Percentiles rank a stretch among this genome's conserved stretches.
phyloP scores from a whole-genome alignment of 2,329 filamentous ascomycete species.

The Fusarium virguliforme region DNA sequence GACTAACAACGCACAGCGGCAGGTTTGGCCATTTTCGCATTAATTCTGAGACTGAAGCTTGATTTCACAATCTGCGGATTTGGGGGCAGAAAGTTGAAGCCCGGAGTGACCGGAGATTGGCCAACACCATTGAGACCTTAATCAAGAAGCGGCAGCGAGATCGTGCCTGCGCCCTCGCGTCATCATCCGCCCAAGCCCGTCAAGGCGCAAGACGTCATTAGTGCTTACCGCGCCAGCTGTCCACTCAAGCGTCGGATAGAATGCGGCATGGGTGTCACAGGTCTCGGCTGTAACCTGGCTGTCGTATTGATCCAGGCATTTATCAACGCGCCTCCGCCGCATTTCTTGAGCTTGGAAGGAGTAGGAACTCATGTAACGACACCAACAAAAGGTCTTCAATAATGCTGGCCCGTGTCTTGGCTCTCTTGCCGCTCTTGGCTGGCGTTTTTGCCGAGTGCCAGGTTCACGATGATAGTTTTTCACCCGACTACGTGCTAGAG shows the following conservation, averaged over 20 bases:
- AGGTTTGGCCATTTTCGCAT: constrained; percentile 5
- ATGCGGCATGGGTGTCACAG: background rate
- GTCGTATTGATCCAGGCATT: background rate
- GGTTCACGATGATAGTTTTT: constrained; percentile 24
- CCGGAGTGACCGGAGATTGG: constrained; percentile 12
- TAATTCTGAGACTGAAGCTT: background rate
- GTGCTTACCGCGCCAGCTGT: background rate
- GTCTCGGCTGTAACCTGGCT: too few relatives aligned
- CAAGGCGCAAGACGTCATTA: background rate
- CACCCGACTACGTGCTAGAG: constrained; percentile 35
- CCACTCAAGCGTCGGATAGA: background rate
- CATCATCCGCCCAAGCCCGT: background rate
- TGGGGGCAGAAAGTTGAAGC: background rate
- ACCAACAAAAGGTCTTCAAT: background rate
- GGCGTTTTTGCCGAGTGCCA: constrained; percentile 14
- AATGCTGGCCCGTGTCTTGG: constrained; percentile 15
- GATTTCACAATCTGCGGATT: background rate
- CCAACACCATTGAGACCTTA: too few relatives aligned
- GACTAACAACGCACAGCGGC: constrained; percentile 1
- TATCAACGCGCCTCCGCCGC: background rate
- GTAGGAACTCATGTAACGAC: background rate
- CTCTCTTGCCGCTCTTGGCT: constrained; percentile 28
- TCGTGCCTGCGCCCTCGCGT: background rate
- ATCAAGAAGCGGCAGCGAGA: too few relatives aligned
- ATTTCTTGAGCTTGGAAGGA: background rate